Evolutionary conservation across 2,329 filamentous ascomycete species (phyloP).

Genomic region (Berkeleyomyces basicola): DNA sequence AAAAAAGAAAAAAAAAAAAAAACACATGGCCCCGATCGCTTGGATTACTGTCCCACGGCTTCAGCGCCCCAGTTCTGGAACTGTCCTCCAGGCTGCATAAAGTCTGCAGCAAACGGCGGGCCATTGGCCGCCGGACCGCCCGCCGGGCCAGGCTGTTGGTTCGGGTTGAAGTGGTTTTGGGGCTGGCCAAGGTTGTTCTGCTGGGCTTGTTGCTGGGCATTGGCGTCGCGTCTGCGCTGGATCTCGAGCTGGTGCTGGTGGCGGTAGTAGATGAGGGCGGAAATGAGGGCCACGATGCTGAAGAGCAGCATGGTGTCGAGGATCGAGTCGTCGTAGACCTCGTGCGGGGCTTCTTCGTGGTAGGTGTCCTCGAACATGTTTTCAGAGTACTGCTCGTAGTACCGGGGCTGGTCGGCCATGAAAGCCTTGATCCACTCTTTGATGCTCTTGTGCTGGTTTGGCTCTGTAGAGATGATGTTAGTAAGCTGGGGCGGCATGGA

Average conservation of each 20-base stretch:
- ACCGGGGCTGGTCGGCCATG: slow-evolving; percentile 49
- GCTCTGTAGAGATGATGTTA: slow-evolving; percentile 28
- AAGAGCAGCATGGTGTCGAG: slow-evolving; percentile 76
- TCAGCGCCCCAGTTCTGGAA: slow-evolving; percentile 48
- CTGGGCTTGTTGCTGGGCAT: not conserved
- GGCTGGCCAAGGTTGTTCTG: not conserved
- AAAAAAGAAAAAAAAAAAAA: not conserved
- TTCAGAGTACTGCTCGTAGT: slow-evolving; percentile 47
- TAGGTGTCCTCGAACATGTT: slow-evolving; percentile 29
- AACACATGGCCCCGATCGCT: not conserved
- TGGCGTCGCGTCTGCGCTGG: slow-evolving; percentile 14
- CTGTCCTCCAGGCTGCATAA: slow-evolving; percentile 45
- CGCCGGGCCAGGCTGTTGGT: slow-evolving; percentile 15
- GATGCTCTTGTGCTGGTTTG: slow-evolving; percentile 58
- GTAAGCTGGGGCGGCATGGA: not conserved
- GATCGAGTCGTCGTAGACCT: slow-evolving; percentile 58
- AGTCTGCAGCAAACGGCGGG: slow-evolving; percentile 13
- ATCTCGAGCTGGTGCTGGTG: slow-evolving; percentile 49
- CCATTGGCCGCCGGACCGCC: slow-evolving; percentile 5
- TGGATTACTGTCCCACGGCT: slow-evolving; percentile 34
- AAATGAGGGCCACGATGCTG: slow-evolving; percentile 54
- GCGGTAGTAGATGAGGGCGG: slow-evolving; percentile 66
- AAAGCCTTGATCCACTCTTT: slow-evolving; percentile 81
- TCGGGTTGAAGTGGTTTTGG: slow-evolving; percentile 15
- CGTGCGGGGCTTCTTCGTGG: slow-evolving; percentile 43